Evolutionary conservation across 129 eudicot genomes (phyloP).

Genomic region (Daucus carota): DNA sequence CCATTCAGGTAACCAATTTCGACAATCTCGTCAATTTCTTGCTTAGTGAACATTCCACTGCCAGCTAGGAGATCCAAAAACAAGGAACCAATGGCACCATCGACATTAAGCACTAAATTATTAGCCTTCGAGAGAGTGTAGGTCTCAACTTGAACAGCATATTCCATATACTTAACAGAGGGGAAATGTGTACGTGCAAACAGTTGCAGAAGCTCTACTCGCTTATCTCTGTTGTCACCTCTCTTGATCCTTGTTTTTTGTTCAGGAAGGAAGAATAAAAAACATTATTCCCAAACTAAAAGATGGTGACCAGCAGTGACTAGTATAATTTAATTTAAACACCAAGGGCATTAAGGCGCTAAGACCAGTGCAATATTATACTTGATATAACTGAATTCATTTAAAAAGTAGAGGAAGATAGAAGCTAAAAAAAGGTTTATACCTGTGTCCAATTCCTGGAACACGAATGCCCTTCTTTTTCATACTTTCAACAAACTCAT

Average conservation of each 20-base stretch:
- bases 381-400: not conserved
- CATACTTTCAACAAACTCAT: conserved; percentile 93
- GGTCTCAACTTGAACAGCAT: conserved; percentile 88
- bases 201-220: conserved; percentile 80
- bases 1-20: conserved; percentile 93
- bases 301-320: not conserved
- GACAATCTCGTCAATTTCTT: conserved; percentile 90
- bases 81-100: conserved; percentile 96
- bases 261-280: not conserved
- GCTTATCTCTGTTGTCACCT: conserved; percentile 92
- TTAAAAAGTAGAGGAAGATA: not conserved
- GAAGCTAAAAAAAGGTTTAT: conserved; percentile 2
- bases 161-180: conserved; percentile 93
- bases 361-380: not conserved
- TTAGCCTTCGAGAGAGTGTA: conserved; percentile 95
- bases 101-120: conserved; percentile 87
- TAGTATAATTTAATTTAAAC: not conserved
- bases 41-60: conserved; percentile 94
- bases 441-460: conserved; percentile 99
- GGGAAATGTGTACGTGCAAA: conserved; percentile 92
- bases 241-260: conserved; percentile 71
- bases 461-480: conserved; percentile 93
- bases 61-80: conserved; percentile 97
- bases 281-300: not conserved
- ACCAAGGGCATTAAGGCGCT: too few species aligned